Evolutionary conservation across 306 rosid species (phyloP).

Genomic region (Sindora glabra): DNA sequence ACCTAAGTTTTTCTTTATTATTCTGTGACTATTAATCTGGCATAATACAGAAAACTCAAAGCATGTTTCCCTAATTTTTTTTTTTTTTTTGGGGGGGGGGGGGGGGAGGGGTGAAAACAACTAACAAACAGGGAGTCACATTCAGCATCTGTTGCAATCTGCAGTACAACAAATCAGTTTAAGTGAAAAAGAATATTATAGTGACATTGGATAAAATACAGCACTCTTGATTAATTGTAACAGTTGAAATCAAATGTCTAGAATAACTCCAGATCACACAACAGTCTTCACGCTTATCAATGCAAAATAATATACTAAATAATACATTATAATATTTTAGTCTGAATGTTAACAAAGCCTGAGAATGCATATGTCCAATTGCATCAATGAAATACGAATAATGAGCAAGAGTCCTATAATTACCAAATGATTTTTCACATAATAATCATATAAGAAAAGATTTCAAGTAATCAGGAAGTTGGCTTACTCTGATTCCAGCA

Average conservation of each 20-base stretch:
- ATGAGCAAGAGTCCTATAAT: not conserved
- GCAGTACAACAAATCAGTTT: not conserved
- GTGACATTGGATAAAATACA: not conserved
- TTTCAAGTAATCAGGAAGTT: not conserved
- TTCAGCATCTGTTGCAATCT: not conserved
- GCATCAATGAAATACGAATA: conserved; percentile 2
- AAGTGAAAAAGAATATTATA: not conserved
- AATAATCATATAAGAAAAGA: too few species aligned
- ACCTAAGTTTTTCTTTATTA: not conserved
- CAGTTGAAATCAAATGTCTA: not conserved
- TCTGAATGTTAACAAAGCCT: too few species aligned
- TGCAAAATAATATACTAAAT: not conserved
- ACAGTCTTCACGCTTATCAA: not conserved
- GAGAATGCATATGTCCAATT: too few species aligned
- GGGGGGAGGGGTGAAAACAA: too few species aligned
- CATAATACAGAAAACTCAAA: not conserved
- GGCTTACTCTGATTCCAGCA: conserved; percentile 78
- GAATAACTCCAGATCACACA: not conserved
- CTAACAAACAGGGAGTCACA: not conserved
- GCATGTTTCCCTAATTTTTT: not conserved
- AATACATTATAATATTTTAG: too few species aligned
- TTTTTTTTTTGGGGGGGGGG: too few species aligned
- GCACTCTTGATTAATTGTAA: not conserved
- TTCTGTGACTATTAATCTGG: not conserved
- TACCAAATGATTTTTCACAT: not conserved